phyloP scores from a whole-genome alignment of 1,139 yeast genomes.

The Arxiozyma heterogenica region DNA sequence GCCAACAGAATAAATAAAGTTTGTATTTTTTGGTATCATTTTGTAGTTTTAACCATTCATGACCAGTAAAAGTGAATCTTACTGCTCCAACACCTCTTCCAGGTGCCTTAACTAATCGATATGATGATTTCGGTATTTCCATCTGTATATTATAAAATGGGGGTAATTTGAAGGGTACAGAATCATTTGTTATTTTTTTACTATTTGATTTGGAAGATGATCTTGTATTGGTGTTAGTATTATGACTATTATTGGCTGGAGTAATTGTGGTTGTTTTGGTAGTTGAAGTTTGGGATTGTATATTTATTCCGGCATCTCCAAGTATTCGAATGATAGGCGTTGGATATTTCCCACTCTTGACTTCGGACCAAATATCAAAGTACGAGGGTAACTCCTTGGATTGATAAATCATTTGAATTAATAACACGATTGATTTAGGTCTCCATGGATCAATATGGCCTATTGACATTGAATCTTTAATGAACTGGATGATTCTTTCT shows the following conservation, averaged over 20 bases:
- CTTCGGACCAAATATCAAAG: conserved; percentile 12
- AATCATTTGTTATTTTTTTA: not conserved
- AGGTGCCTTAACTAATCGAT: conserved; percentile 26
- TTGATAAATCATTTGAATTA: conserved; percentile 35
- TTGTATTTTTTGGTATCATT: conserved; percentile 24
- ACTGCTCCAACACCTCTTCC: conserved; percentile 36
- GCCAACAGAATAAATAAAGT: conserved; percentile 38
- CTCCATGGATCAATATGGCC: conserved; percentile 34
- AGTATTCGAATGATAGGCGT: not conserved
- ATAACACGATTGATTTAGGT: conserved; percentile 37
- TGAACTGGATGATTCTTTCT: conserved; percentile 37
- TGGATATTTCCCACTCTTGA: conserved; percentile 4
- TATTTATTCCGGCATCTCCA: not conserved
- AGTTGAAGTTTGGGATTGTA: not conserved
- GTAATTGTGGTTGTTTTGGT: not conserved
- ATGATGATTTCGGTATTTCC: conserved; percentile 38
- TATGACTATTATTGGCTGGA: not conserved
- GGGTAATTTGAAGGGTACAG: conserved; percentile 5
- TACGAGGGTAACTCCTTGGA: conserved; percentile 37
- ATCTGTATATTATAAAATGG: conserved; percentile 42
- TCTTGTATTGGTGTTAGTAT: not conserved
- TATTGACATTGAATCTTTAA: conserved; percentile 33
- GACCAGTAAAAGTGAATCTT: conserved; percentile 33
- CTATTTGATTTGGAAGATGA: not conserved
- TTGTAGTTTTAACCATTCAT: conserved; percentile 31